A percentile compares a stretch with the other conserved stretches of the same genome.
These are phyloP conservation scores for Leccinellum rugosiceps DNA, from an alignment of 768 basidiomycete genomes.

Conservation along the genomic window DNA sequence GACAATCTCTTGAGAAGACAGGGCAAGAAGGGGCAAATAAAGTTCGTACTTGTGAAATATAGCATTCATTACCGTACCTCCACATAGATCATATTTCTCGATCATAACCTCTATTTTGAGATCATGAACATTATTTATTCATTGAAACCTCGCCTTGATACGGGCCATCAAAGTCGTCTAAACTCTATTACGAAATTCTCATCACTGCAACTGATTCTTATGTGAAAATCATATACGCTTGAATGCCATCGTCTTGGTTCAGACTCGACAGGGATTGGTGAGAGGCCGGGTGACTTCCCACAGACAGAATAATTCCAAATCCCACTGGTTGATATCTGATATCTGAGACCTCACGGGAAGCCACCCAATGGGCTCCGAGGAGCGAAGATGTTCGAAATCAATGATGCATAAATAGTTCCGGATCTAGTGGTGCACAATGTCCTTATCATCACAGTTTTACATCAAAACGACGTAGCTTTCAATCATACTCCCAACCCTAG, in stretches of 20 bases:
- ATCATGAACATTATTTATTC: background rate
- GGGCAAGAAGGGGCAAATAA: background rate
- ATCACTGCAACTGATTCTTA: too few relatives aligned
- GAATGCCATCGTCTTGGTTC: background rate
- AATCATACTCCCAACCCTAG: slow-evolving; percentile 18
- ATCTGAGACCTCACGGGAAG: background rate
- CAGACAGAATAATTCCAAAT: background rate
- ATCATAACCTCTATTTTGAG: background rate
- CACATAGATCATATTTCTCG: background rate
- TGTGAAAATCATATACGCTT: background rate
- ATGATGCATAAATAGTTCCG: background rate
- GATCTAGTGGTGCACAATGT: background rate
- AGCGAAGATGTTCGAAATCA: background rate
- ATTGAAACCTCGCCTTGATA: background rate
- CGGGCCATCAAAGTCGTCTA: background rate
- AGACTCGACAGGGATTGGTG: background rate
- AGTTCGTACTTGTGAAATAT: background rate
- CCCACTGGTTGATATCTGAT: background rate
- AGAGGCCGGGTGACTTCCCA: background rate
- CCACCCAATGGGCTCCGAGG: background rate
- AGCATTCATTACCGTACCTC: background rate
- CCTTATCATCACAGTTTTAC: background rate
- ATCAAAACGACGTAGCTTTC: background rate
- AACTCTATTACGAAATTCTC: background rate
- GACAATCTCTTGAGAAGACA: slow-evolving; percentile 4